phyloP scores from a whole-genome alignment of 169 alveolate genomes.

The Prorocentrum cordatum region DNA sequence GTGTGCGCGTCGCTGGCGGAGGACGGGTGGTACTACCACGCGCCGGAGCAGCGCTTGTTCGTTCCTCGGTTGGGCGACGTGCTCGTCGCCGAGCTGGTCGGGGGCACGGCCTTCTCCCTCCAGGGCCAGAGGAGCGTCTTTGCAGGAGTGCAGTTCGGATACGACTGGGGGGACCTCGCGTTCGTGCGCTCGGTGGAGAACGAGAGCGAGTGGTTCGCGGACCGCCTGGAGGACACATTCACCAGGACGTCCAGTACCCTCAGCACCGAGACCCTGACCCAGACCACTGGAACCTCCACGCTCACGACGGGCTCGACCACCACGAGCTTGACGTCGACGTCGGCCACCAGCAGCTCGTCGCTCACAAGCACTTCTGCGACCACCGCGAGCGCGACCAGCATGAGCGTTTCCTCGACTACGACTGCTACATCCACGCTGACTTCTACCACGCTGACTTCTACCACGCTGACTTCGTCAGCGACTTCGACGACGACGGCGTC shows the following conservation, averaged over 20 bases:
- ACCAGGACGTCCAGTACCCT: neutral
- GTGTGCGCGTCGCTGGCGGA: slow-evolving; percentile 16
- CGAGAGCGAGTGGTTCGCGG: slow-evolving; percentile 25
- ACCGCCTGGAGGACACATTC: slow-evolving; percentile 4
- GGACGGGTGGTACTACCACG: neutral
- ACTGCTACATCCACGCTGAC: neutral
- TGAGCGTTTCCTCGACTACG: neutral
- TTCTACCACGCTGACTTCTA: no score
- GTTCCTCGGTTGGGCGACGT: slow-evolving; percentile 26
- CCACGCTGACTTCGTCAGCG: no score
- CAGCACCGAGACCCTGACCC: neutral
- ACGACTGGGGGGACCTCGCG: slow-evolving; percentile 49
- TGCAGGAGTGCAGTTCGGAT: slow-evolving; percentile 25
- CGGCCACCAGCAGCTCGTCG: neutral
- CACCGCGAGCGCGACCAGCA: neutral
- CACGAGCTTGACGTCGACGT: neutral
- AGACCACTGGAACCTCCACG: neutral
- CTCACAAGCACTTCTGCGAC: neutral
- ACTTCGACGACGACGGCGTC: no score
- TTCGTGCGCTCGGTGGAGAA: slow-evolving; percentile 16
- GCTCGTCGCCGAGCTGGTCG: slow-evolving; percentile 30
- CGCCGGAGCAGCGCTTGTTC: neutral
- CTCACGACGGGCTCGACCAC: neutral
- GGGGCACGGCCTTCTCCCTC: neutral
- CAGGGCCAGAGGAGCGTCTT: neutral